Conservation (phyloP, 768 basidiomycete genomes). For the Nidularia sp. region DNA sequence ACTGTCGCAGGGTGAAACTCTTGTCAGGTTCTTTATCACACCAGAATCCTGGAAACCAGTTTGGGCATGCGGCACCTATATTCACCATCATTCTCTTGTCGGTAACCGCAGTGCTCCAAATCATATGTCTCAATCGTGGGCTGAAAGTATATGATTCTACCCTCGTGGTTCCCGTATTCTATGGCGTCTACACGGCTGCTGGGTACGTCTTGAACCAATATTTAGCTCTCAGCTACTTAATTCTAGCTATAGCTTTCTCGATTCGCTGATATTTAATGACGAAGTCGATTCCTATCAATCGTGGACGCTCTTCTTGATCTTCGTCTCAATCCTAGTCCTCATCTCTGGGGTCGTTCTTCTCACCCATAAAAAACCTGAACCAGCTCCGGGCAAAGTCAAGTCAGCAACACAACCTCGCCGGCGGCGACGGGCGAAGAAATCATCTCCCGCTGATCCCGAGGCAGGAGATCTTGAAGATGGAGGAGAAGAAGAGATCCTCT, state of each 20-base stretch:
- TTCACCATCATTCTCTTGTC: slow-evolving; percentile 68
- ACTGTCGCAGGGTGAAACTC: slow-evolving; percentile 61
- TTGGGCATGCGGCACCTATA: slow-evolving; percentile 77
- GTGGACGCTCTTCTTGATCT: slow-evolving; percentile 88
- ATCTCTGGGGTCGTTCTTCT: slow-evolving; percentile 91
- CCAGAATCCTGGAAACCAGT: slow-evolving; percentile 81
- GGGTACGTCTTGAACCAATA: slow-evolving; percentile 42
- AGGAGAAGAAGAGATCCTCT: slow-evolving; percentile 46
- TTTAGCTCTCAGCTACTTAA: slow-evolving; percentile 5
- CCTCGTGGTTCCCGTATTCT: slow-evolving; percentile 91
- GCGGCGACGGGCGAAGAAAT: slow-evolving; percentile 12
- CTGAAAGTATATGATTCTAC: slow-evolving; percentile 89
- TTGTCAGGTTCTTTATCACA: slow-evolving; percentile 74
- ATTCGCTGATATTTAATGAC: slow-evolving; percentile 75
- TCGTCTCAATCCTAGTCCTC: slow-evolving; percentile 80
- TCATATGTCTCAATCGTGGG: slow-evolving; percentile 87
- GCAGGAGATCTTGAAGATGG: slow-evolving; percentile 30
- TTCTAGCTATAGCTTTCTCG: slow-evolving; percentile 31
- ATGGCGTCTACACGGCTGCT: slow-evolving; percentile 84
- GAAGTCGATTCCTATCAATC: slow-evolving; percentile 81
- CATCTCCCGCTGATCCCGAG: slow-evolving; percentile 17
- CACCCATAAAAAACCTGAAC: slow-evolving; percentile 87
- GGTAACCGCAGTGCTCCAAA: slow-evolving; percentile 82
- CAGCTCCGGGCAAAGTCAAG: slow-evolving; percentile 25
- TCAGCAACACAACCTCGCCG: slow-evolving; percentile 22